Conservation (phyloP, 805 yeast species). For the Nakazawaea ishiwadae region DNA sequence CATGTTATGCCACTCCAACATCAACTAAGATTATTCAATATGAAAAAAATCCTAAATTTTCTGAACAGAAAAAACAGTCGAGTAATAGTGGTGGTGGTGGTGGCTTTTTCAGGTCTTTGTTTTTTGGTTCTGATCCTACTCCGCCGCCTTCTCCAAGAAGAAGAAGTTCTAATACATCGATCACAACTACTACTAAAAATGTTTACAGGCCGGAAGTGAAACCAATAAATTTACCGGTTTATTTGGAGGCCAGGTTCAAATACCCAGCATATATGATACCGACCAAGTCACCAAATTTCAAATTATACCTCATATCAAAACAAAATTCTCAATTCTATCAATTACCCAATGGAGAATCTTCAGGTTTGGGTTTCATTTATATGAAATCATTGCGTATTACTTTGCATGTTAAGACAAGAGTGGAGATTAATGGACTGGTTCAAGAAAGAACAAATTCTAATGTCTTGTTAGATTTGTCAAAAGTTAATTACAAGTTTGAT, state of each 20-base stretch:
- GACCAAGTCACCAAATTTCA: conserved; percentile 24
- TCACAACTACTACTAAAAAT: conserved; percentile 11
- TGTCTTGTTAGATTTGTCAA: conserved; percentile 32
- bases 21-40: conserved; percentile 18
- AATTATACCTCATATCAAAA: conserved; percentile 19
- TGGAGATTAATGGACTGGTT: conserved; percentile 21
- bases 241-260: conserved; percentile 44
- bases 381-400: conserved; percentile 34
- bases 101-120: conserved; percentile 27
- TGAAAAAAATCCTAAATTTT: conserved; percentile 5
- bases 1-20: conserved; percentile 23
- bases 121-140: conserved; percentile 19
- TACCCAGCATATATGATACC: conserved; percentile 46
- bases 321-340: conserved; percentile 19
- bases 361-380: conserved; percentile 42
- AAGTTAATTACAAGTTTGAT: conserved; percentile 33
- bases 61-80: conserved; percentile 15
- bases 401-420: conserved; percentile 23
- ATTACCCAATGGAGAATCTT: conserved; percentile 36
- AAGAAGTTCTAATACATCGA: no score
- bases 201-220: conserved; percentile 20
- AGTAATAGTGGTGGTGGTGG: no score
- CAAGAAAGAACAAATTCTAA: conserved; percentile 13
- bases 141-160: conserved; percentile 15
- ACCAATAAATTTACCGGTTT: conserved; percentile 32